These are phyloP conservation scores for Mollisia scopiformis DNA, from an alignment of 2,329 filamentous ascomycete genomes.

Conservation along the genomic window DNA sequence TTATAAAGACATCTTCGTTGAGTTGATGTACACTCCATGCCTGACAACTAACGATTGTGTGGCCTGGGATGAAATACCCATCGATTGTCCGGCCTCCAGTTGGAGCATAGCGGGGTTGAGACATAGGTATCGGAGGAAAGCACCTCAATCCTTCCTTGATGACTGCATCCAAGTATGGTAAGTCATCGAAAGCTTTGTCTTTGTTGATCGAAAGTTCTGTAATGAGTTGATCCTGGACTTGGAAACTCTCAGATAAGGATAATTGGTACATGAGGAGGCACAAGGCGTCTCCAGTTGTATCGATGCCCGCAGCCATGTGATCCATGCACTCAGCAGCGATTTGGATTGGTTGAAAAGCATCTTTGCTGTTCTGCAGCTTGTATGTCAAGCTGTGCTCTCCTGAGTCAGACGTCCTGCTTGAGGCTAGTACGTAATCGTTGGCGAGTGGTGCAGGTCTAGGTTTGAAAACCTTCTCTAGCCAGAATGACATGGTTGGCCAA, in stretches of 20 bases:
- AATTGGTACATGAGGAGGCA: constrained; percentile 75
- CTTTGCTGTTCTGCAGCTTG: constrained; percentile 57
- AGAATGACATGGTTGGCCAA: constrained; percentile 96
- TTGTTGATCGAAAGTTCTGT: constrained; percentile 52
- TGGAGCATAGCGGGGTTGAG: constrained; percentile 63
- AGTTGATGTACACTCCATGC: constrained; percentile 63
- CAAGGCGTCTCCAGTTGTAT: constrained; percentile 70
- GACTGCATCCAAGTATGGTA: constrained; percentile 65
- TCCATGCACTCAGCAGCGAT: constrained; percentile 71
- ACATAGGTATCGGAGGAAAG: constrained; percentile 69
- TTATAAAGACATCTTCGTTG: constrained; percentile 70
- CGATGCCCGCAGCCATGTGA: constrained; percentile 71
- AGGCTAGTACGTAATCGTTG: constrained; percentile 59
- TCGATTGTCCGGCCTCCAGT: constrained; percentile 56
- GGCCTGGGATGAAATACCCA: constrained; percentile 54
- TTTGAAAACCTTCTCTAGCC: constrained; percentile 89
- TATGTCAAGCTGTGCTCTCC: constrained; percentile 60
- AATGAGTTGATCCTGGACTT: constrained; percentile 55
- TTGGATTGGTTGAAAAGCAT: constrained; percentile 52
- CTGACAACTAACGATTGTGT: constrained; percentile 62
- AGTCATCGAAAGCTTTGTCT: constrained; percentile 46
- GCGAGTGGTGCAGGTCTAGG: constrained; percentile 49
- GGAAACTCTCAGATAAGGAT: constrained; percentile 58
- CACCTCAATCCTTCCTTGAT: constrained; percentile 64
- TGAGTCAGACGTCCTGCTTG: constrained; percentile 48